phyloP scores from a whole-genome alignment of 768 basidiomycete species.

The Tylopilus intermedius region DNA sequence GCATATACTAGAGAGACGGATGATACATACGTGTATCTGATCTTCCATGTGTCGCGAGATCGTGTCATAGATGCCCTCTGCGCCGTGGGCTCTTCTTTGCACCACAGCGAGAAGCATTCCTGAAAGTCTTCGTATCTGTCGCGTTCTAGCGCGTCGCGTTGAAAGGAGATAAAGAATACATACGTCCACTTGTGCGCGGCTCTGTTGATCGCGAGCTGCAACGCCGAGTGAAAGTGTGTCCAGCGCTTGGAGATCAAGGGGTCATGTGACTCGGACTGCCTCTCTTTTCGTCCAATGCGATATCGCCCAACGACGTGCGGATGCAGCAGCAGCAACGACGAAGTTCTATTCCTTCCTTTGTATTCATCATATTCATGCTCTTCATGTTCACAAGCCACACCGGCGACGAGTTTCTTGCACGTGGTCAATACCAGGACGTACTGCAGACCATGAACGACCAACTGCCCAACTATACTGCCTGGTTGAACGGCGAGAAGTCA shows the following conservation, averaged over 20 bases:
- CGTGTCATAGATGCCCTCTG: constrained; percentile 56
- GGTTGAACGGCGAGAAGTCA: constrained; percentile 62
- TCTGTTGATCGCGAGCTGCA: constrained; percentile 50
- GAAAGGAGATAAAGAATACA: constrained; percentile 17
- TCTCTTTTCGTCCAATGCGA: neutral
- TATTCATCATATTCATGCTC: constrained; percentile 69
- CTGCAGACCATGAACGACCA: constrained; percentile 54
- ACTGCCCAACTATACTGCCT: constrained; percentile 68
- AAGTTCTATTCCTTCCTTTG: constrained; percentile 64
- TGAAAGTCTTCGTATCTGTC: constrained; percentile 48
- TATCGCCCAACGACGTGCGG: constrained; percentile 8
- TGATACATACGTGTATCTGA: constrained; percentile 39
- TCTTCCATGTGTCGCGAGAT: constrained; percentile 71
- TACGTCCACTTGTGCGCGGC: constrained; percentile 52
- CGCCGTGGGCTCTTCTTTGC: constrained; percentile 60
- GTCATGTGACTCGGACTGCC: constrained; percentile 22
- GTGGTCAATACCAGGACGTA: constrained; percentile 64
- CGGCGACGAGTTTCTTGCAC: constrained; percentile 59
- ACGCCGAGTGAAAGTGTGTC: constrained; percentile 46
- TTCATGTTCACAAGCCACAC: constrained; percentile 77
- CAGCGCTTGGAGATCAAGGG: constrained; percentile 37
- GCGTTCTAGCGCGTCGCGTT: neutral
- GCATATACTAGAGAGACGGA: neutral
- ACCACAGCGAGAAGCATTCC: constrained; percentile 64
- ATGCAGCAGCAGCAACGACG: constrained; percentile 39